Percentiles rank a stretch among this genome's conserved stretches.
Conservation (phyloP, 2,329 filamentous ascomycete species). For the Whalleya microplaca region DNA sequence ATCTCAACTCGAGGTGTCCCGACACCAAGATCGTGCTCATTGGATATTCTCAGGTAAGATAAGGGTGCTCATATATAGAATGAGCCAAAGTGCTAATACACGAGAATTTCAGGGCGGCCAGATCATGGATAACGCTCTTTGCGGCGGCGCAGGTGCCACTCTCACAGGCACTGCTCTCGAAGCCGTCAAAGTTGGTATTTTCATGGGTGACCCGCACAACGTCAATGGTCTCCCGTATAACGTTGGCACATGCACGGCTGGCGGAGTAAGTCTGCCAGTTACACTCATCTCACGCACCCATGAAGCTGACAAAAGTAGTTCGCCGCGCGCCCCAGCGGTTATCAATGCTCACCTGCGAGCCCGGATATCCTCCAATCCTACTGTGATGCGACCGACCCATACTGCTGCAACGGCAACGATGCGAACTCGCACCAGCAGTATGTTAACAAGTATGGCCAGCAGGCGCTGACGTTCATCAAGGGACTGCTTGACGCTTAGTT, state of each 20-base stretch:
- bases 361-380: slow-evolving; percentile 62
- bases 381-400: slow-evolving; percentile 66
- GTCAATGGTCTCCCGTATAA: slow-evolving; percentile 59
- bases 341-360: slow-evolving; percentile 56
- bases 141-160: slow-evolving; percentile 51
- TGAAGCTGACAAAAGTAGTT: slow-evolving; percentile 48
- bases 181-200: slow-evolving; percentile 63
- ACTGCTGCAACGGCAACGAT: slow-evolving; percentile 68
- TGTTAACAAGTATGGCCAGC: slow-evolving; percentile 62
- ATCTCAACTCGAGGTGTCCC: slow-evolving; percentile 59
- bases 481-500: not conserved
- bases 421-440: slow-evolving; percentile 65
- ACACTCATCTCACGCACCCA: not conserved
- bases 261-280: slow-evolving; percentile 53
- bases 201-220: slow-evolving; percentile 65
- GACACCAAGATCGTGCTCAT: slow-evolving; percentile 61
- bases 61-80: no score
- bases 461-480: slow-evolving; percentile 64
- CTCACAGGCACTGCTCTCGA: slow-evolving; percentile 50
- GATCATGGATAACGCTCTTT: slow-evolving; percentile 65
- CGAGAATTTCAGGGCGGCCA: slow-evolving; percentile 66
- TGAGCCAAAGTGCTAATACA: no score
- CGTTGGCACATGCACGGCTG: slow-evolving; percentile 61
- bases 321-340: slow-evolving; percentile 60
- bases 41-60: slow-evolving; percentile 58